A percentile compares a stretch with the other conserved stretches of the same genome.
phyloP scores from a whole-genome alignment of 805 yeast genomes.

The Naumovozyma castellii region DNA sequence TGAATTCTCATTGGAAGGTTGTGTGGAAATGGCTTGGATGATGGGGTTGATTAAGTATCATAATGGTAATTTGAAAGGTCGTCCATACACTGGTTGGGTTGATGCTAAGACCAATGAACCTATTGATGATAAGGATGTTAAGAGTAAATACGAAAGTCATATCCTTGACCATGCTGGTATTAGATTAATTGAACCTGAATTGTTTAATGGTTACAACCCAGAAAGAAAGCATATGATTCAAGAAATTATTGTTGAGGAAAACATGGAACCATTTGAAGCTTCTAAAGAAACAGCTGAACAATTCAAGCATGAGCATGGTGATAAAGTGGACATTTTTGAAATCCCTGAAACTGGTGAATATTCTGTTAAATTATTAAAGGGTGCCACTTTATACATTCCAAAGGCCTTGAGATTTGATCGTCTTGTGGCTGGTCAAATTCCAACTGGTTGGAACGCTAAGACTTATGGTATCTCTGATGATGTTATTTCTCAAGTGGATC shows the following conservation, averaged over 20 bases:
- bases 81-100: constrained; percentile 94
- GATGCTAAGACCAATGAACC: constrained; percentile 89
- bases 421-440: constrained; percentile 73
- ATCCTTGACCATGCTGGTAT: constrained; percentile 93
- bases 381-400: constrained; percentile 85
- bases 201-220: constrained; percentile 91
- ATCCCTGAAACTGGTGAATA: constrained; percentile 85
- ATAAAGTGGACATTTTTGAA: constrained; percentile 83
- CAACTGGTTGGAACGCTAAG: constrained; percentile 96
- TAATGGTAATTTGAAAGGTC: constrained; percentile 54
- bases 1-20: constrained; percentile 92
- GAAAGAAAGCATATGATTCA: constrained; percentile 86
- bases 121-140: constrained; percentile 89
- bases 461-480: constrained; percentile 94
- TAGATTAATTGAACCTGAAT: constrained; percentile 91
- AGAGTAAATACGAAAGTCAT: constrained; percentile 80
- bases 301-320: constrained; percentile 89
- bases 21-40: constrained; percentile 99
- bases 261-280: constrained; percentile 90
- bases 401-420: constrained; percentile 63
- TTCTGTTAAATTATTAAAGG: constrained; percentile 83
- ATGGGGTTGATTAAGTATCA: constrained; percentile 96
- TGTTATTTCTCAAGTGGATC: constrained; percentile 88
- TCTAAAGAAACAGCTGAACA: constrained; percentile 93
- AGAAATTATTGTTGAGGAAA: constrained; percentile 94